Base-by-base conservation (phyloP, 805 yeast genomes). In the Saccharomycopsis schoenii region DNA sequence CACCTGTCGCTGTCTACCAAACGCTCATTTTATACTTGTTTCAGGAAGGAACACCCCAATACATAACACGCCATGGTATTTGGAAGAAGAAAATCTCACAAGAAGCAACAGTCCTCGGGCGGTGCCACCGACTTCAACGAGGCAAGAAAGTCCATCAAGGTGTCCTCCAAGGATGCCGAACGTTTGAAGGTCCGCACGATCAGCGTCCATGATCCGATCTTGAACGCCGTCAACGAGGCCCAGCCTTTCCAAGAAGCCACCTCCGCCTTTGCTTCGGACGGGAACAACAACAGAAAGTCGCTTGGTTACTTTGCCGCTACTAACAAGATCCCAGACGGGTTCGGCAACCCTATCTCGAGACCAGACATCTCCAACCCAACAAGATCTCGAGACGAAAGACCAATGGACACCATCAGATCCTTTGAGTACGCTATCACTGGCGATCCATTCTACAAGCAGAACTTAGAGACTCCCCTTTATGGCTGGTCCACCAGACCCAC, bases 351-450 rank as follows among this genome's bases (percentile, higher is more conserved):
- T 6, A 94, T 94, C 68, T 70, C 70, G 2, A 83, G 83, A 65
- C 89, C 96, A 5, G 99, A 94, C 71, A 78, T 87, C 67, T 90
- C 96, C 40, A 94, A 94, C 71, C 99, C 99, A 25, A 85, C 97
- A 4, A 81, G 99, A 68, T 75, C 88, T 19, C 82, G 99, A 72
- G 93, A 92, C 72, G 99, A 94, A 74, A 83, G 99, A 68, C 99
- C 99, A 2, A 76, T 94, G 69, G 99, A 96, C 72, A 94, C 99
- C 1, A 92, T 94, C 68, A 80, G 98, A 67, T 80, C 89, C 5
- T 94, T 94, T 73, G 98, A 94, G 76, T 94, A 87, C 71, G 86
- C 97, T 42, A 90, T 93, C 65, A 89, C 97, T 4, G 97, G 97
- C 60, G 99, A 94, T 73, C 75, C 80, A 61, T 73, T 82, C 12